Evolutionary conservation across 306 rosid species (phyloP).

Genomic region (Cucurbita argyrosperma): DNA sequence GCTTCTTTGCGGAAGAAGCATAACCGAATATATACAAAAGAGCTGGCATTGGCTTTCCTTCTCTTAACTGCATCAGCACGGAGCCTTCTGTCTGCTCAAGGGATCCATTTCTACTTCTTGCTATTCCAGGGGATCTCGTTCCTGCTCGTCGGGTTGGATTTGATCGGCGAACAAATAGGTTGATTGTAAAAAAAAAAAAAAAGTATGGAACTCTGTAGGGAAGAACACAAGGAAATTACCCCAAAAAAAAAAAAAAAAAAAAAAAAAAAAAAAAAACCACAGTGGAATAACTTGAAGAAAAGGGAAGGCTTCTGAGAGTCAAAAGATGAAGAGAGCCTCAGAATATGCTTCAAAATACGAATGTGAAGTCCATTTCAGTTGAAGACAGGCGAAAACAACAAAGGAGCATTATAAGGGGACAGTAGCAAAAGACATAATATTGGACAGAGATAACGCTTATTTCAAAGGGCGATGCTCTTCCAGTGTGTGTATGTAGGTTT

Average conservation of each 20-base stretch:
- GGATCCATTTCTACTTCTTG: conserved; percentile 91
- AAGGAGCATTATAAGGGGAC: neutral
- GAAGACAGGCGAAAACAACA: neutral
- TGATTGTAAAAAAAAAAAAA: conserved; percentile 8
- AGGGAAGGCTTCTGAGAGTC: neutral
- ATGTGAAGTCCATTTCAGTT: neutral
- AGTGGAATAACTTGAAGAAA: neutral
- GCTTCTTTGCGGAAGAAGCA: conserved; percentile 38
- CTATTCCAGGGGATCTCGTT: conserved; percentile 81
- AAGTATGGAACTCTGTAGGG: neutral
- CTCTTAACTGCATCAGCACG: conserved; percentile 83
- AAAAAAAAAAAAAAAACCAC: neutral
- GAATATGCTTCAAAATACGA: neutral
- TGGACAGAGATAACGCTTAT: neutral
- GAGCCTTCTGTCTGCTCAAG: conserved; percentile 91
- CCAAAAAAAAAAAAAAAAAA: neutral
- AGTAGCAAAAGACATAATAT: neutral
- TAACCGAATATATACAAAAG: conserved; percentile 69
- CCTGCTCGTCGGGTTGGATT: conserved; percentile 76
- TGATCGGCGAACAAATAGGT: conserved; percentile 76
- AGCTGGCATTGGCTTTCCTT: conserved; percentile 67
- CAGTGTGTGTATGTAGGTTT: conserved; percentile 3
- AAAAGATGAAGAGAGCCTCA: neutral
- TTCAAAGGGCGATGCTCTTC: conserved; percentile 1
- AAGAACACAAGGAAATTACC: conserved; percentile 1